Evolutionary conservation across 306 rosid genomes (phyloP).

Genomic region (Citrullus mucosospermus): DNA sequence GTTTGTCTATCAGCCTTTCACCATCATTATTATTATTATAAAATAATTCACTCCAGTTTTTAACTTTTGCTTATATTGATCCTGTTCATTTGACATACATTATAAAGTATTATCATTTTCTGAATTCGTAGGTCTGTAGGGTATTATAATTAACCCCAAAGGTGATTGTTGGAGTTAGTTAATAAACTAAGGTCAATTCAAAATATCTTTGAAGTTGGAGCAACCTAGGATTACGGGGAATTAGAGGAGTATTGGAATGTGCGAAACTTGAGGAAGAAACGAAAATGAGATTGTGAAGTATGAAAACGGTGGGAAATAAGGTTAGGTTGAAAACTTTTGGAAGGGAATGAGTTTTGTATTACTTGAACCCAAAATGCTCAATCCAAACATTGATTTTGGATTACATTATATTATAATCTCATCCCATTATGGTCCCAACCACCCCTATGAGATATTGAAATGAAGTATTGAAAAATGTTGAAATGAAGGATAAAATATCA

Average conservation of each 20-base stretch:
- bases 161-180: neutral
- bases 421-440: too few species aligned
- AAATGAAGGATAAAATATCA: neutral
- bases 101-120: neutral
- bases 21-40: neutral
- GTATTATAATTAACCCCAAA: neutral
- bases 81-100: neutral
- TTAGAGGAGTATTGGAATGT: too few species aligned
- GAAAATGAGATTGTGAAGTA: too few species aligned
- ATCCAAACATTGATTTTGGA: too few species aligned
- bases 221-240: neutral
- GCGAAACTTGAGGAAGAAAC: too few species aligned
- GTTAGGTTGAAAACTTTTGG: too few species aligned
- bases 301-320: too few species aligned
- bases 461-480: neutral
- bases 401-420: too few species aligned
- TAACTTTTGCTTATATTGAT: neutral
- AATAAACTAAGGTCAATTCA: neutral
- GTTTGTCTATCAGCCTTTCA: slow-evolving; percentile 46
- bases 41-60: neutral
- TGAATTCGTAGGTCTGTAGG: neutral
- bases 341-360: too few species aligned
- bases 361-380: too few species aligned
- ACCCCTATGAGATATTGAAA: neutral
- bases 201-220: neutral